A percentile compares a stretch with the other conserved stretches of the same genome.
These are phyloP conservation scores for Melampsora americana DNA, from an alignment of 1,284 basidiomycete species.

Conservation along the genomic window DNA sequence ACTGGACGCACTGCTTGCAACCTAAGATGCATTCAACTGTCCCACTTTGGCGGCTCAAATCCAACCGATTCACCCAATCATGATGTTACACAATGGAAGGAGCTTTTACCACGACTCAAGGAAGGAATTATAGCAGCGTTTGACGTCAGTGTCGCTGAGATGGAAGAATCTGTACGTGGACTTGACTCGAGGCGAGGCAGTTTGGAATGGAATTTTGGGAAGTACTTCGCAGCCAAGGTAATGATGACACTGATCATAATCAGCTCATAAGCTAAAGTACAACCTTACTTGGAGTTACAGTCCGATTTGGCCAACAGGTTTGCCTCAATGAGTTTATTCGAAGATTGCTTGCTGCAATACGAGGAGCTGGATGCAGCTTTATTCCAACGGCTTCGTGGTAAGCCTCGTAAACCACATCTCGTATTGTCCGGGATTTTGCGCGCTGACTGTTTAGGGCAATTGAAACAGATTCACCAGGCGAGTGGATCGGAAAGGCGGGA, in stretches of 20 bases:
- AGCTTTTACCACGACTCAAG: constrained; percentile 82
- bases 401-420: constrained; percentile 6
- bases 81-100: constrained; percentile 81
- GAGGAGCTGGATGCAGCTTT: constrained; percentile 87
- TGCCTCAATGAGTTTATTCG: constrained; percentile 80
- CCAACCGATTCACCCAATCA: constrained; percentile 61
- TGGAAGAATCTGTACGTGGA: constrained; percentile 81
- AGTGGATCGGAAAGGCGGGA: constrained; percentile 81
- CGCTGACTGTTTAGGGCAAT: neutral
- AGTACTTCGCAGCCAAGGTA: constrained; percentile 90
- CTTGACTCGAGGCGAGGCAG: constrained; percentile 80
- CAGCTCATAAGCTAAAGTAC: too few species aligned
- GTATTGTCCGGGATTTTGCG: neutral
- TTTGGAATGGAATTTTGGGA: constrained; percentile 95
- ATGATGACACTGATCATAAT: neutral
- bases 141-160: constrained; percentile 69
- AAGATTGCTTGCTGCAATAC: constrained; percentile 84
- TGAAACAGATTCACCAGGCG: constrained; percentile 55
- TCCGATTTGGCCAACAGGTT: constrained; percentile 90
- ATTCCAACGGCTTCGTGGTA: constrained; percentile 60
- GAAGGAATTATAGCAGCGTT: constrained; percentile 79
- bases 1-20: constrained; percentile 48
- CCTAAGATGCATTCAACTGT: constrained; percentile 72
- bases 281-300: constrained; percentile 57
- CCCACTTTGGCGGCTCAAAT: constrained; percentile 52